Evolutionary conservation across 495 filamentous ascomycete species (phyloP).

Genomic region (Podospora sp.): DNA sequence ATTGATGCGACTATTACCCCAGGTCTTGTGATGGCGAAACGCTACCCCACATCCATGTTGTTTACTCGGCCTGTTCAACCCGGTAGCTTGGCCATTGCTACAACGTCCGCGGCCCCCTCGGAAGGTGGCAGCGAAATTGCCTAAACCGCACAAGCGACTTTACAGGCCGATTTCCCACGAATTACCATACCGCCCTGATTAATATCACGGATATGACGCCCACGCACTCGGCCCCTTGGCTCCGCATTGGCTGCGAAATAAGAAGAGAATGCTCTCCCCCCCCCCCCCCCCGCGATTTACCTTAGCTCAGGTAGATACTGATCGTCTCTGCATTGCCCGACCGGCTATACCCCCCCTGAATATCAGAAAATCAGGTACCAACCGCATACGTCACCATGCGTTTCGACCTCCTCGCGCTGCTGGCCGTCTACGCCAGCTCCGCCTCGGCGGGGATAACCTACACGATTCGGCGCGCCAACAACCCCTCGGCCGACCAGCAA

Average conservation of each 20-base stretch:
- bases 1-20: background rate
- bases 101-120: background rate
- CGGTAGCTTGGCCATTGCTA: background rate
- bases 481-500: conserved; percentile 41
- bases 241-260: background rate
- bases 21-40: background rate
- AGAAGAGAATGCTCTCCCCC: background rate
- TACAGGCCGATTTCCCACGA: conserved; percentile 1
- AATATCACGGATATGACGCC: conserved; percentile 2
- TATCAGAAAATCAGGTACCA: no score
- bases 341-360: background rate
- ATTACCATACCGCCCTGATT: background rate
- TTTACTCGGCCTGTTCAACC: background rate
- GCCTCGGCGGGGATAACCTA: conserved; percentile 38
- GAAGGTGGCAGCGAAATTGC: background rate
- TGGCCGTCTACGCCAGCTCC: conserved; percentile 28
- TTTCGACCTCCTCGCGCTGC: conserved; percentile 31
- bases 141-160: background rate
- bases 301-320: background rate
- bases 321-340: background rate
- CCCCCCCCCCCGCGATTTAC: background rate
- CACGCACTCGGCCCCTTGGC: background rate
- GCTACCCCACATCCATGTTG: background rate
- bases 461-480: conserved; percentile 33
- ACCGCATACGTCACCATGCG: conserved; percentile 31